phyloP scores from a whole-genome alignment of 192 early-diverging fungal genomes.

The Entomortierella parvispora region DNA sequence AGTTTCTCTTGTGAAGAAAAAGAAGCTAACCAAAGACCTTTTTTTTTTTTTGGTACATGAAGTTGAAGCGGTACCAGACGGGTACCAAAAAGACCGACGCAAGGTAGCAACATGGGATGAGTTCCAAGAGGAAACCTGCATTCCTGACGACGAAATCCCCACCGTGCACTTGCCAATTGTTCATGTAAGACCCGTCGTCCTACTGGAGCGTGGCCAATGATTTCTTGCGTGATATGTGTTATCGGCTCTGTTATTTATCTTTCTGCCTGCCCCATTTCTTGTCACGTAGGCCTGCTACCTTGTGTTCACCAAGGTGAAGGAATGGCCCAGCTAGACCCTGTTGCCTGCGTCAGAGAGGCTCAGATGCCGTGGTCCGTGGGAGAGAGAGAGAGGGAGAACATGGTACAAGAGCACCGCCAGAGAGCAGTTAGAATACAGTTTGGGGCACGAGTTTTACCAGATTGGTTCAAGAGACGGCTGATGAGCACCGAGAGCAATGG shows the following conservation, averaged over 20 bases:
- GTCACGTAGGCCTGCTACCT: slow-evolving; percentile 54
- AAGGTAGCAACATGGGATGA: slow-evolving; percentile 40
- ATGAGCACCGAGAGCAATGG: too few species aligned
- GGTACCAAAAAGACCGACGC: slow-evolving; percentile 66
- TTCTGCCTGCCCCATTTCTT: neutral
- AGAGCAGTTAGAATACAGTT: too few species aligned
- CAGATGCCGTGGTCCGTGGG: too few species aligned
- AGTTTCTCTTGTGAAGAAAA: neutral
- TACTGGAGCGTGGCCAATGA: neutral
- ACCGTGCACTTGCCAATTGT: slow-evolving; percentile 64
- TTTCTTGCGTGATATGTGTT: neutral
- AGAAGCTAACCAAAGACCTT: neutral
- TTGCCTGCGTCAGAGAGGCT: too few species aligned
- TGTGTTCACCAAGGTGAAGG: slow-evolving; percentile 56
- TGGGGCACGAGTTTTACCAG: too few species aligned
- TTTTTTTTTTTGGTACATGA: too few species aligned
- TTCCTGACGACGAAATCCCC: slow-evolving; percentile 43
- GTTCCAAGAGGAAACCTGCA: slow-evolving; percentile 49
- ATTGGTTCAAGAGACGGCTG: too few species aligned
- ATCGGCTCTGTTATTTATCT: neutral
- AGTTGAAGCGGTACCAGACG: slow-evolving; percentile 75
- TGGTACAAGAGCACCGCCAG: too few species aligned
- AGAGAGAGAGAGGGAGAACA: too few species aligned
- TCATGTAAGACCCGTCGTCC: slow-evolving; percentile 66
- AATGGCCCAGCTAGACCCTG: too few species aligned